Evolutionary conservation across 768 basidiomycete genomes (phyloP).

Genomic region (Lentinula raphanica): DNA sequence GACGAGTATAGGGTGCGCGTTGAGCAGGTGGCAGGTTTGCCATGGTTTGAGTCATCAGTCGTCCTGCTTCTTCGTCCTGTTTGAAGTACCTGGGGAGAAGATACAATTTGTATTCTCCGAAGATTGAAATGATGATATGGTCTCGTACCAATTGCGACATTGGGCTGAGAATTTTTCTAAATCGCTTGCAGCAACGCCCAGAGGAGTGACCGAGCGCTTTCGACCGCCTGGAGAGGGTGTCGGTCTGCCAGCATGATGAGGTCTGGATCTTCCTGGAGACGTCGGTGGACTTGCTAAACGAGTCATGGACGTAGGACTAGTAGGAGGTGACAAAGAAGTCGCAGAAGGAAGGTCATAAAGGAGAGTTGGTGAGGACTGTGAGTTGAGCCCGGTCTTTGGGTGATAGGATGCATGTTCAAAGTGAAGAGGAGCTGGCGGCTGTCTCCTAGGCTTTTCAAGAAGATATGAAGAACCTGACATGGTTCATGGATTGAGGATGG

Average conservation of each 20-base stretch:
- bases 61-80: slow-evolving; percentile 75
- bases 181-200: slow-evolving; percentile 60
- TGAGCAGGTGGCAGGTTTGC: slow-evolving; percentile 77
- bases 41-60: slow-evolving; percentile 77
- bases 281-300: slow-evolving; percentile 52
- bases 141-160: slow-evolving; percentile 70
- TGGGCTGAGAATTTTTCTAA: slow-evolving; percentile 73
- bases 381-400: slow-evolving; percentile 37
- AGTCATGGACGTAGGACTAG: slow-evolving; percentile 41
- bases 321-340: slow-evolving; percentile 52
- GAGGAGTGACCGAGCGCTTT: slow-evolving; percentile 66
- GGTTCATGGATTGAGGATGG: background rate
- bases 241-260: slow-evolving; percentile 44
- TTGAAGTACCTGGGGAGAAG: slow-evolving; percentile 63
- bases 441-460: slow-evolving; percentile 56
- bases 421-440: slow-evolving; percentile 49
- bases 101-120: background rate
- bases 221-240: slow-evolving; percentile 55
- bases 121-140: slow-evolving; percentile 6
- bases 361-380: slow-evolving; percentile 50
- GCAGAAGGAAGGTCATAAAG: slow-evolving; percentile 73
- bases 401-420: slow-evolving; percentile 43
- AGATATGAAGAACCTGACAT: slow-evolving; percentile 40
- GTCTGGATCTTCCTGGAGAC: slow-evolving; percentile 44
- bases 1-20: slow-evolving; percentile 78